These are phyloP conservation scores for Diaporthe helianthi DNA, from an alignment of 2,329 filamentous ascomycete genomes.

Conservation along the genomic window DNA sequence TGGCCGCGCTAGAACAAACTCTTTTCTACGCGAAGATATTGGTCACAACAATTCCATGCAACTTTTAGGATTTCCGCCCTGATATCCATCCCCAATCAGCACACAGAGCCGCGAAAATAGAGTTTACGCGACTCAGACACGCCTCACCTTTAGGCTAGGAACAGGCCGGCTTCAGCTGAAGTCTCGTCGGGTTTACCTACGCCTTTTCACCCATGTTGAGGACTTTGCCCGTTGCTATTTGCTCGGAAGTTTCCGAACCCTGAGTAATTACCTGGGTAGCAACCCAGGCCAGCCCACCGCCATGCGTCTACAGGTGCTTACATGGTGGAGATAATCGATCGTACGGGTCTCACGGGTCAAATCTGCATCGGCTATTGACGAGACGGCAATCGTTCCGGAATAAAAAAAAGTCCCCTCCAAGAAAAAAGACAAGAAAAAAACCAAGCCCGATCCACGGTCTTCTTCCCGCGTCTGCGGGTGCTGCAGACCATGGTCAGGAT, in stretches of 20 bases:
- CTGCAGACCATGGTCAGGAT: neutral
- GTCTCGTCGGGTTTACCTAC: neutral
- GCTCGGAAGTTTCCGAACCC: neutral
- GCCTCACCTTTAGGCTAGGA: conserved; percentile 1
- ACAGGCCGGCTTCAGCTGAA: conserved; percentile 10
- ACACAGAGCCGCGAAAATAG: neutral
- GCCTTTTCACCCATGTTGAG: neutral
- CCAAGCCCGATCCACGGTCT: neutral
- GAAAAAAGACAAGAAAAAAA: too few species aligned
- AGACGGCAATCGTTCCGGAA: too few species aligned
- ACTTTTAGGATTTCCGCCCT: conserved; percentile 2
- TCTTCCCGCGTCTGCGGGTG: neutral
- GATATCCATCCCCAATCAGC: conserved; percentile 16
- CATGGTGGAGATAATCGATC: neutral
- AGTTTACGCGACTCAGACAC: conserved; percentile 18
- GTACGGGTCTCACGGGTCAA: neutral
- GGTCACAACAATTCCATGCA: neutral
- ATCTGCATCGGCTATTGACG: neutral
- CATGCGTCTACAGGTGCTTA: neutral
- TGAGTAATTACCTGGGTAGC: neutral
- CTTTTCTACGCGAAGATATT: neutral
- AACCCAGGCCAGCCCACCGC: neutral
- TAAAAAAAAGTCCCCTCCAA: too few species aligned
- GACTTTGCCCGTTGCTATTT: neutral
- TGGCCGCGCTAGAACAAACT: neutral